A percentile compares a stretch with the other conserved stretches of the same genome.
These are phyloP conservation scores for Agrocybe praecox DNA, from an alignment of 768 basidiomycete genomes.

Conservation along the genomic window DNA sequence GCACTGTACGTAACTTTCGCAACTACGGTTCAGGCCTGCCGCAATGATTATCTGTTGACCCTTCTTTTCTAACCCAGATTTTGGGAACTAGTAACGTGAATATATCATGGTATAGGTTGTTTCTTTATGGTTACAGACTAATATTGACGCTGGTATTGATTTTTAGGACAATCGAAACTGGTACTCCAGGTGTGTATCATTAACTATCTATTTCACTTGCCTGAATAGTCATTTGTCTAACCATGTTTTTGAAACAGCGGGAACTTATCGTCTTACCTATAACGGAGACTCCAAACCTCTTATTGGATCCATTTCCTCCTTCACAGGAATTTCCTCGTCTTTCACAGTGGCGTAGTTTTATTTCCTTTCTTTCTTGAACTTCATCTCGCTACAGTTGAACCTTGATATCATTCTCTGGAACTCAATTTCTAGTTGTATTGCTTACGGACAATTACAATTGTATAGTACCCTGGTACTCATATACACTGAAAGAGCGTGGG, in stretches of 20 bases:
- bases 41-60: not conserved
- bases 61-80: constrained; percentile 33
- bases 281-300: constrained; percentile 78
- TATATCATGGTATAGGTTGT: constrained; percentile 62
- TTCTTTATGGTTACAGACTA: not conserved
- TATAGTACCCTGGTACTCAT: not conserved
- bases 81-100: constrained; percentile 66
- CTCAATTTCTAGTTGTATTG: not conserved
- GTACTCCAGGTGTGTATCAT: constrained; percentile 50
- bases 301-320: constrained; percentile 62
- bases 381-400: constrained; percentile 3
- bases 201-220: constrained; percentile 2
- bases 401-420: not conserved
- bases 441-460: not conserved
- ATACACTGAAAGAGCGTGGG: constrained; percentile 4
- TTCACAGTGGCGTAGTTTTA: constrained; percentile 56
- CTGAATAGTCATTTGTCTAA: constrained; percentile 11
- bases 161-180: constrained; percentile 37
- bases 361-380: constrained; percentile 1
- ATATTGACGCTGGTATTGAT: constrained; percentile 3
- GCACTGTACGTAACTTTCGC: constrained; percentile 39
- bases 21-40: not conserved
- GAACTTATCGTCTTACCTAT: constrained; percentile 72
- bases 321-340: constrained; percentile 60
- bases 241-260: constrained; percentile 41